Evolutionary conservation across 305 asterid species (phyloP).

Genomic region (Stenogyne calaminthoides): DNA sequence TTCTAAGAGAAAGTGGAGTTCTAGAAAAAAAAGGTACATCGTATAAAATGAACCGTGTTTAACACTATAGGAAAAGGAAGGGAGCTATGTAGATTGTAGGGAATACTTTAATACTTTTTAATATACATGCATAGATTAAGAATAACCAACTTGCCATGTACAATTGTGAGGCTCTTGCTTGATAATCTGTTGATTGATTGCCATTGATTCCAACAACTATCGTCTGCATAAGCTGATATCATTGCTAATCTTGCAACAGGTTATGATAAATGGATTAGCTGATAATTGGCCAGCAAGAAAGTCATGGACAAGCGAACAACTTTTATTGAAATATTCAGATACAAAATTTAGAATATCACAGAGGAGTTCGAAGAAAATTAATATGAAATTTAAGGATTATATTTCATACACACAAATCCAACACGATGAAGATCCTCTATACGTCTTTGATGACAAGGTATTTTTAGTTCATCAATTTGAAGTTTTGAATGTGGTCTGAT

Average conservation of each 20-base stretch:
- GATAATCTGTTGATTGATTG: constrained; percentile 18
- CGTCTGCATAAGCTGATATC: constrained; percentile 21
- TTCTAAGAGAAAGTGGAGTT: constrained; percentile 8
- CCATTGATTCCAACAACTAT: constrained; percentile 23
- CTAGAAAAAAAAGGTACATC: neutral
- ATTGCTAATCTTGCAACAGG: constrained; percentile 44
- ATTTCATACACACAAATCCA: constrained; percentile 73
- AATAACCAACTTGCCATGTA: constrained; percentile 1
- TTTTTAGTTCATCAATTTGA: constrained; percentile 24
- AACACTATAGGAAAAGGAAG: neutral
- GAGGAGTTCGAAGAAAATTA: constrained; percentile 72
- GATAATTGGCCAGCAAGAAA: constrained; percentile 89
- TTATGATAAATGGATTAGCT: constrained; percentile 77
- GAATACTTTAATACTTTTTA: neutral
- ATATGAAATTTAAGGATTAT: constrained; percentile 82
- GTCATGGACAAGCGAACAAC: constrained; percentile 77
- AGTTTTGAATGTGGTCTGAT: constrained; percentile 27
- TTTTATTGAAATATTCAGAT: constrained; percentile 66
- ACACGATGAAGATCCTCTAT: constrained; percentile 96
- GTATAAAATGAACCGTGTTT: neutral
- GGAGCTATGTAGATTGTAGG: neutral
- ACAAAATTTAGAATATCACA: constrained; percentile 77
- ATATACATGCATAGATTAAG: neutral
- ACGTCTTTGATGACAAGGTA: constrained; percentile 91
- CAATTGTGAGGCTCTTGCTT: constrained; percentile 21